Conservation (phyloP, 441 rosid genomes). For the Pelargonium fulgidum region DNA sequence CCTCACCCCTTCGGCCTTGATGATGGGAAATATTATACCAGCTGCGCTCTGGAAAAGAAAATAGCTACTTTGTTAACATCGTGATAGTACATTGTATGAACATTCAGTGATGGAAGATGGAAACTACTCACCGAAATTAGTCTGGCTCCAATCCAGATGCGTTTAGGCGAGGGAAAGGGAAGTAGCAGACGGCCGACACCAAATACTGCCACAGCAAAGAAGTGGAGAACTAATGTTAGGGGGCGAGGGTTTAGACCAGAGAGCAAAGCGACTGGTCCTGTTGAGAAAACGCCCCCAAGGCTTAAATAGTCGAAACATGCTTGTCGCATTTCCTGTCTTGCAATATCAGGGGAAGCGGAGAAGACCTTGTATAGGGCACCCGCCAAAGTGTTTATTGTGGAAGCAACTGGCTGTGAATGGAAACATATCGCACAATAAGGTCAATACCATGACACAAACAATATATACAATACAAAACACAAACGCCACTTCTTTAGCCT, state of each 20-base stretch:
- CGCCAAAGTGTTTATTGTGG: conserved; percentile 25
- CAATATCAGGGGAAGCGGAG: conserved; percentile 23
- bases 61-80: background rate
- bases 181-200: conserved; percentile 22
- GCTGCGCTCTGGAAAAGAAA: conserved; percentile 17
- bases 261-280: conserved; percentile 24
- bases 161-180: conserved; percentile 22
- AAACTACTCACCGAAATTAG: conserved; percentile 17
- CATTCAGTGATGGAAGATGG: background rate
- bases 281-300: conserved; percentile 21
- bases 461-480: background rate
- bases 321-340: conserved; percentile 23
- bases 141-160: conserved; percentile 25
- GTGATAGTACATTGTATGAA: background rate
- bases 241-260: conserved; percentile 29
- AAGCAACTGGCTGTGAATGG: conserved; percentile 22
- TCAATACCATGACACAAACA: background rate
- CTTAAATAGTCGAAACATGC: conserved; percentile 28
- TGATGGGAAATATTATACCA: conserved; percentile 24
- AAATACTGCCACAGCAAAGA: conserved; percentile 24
- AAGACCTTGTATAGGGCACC: conserved; percentile 27
- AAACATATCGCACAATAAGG: background rate
- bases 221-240: conserved; percentile 17
- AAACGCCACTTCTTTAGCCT: background rate
- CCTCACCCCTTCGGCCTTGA: conserved; percentile 26